Evolutionary conservation across 2,329 filamentous ascomycete species (phyloP), one percentile per base, ranked within the genome.

Genomic region (Ploettnerulaceae sp.): DNA sequence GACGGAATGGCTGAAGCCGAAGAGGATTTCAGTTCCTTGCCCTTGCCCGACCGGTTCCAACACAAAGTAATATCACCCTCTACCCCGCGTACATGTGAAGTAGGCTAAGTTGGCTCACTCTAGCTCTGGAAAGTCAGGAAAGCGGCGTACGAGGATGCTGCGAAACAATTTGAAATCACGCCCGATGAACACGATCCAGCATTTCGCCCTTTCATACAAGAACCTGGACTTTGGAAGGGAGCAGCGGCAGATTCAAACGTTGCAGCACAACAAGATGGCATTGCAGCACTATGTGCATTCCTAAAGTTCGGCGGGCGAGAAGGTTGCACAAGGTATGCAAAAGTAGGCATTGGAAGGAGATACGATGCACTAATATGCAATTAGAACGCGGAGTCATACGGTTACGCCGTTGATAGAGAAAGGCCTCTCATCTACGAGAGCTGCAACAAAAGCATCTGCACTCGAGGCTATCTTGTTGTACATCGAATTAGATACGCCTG

Each of bases 71-170:
- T 18, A 34, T 21, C 29, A 17, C 44, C 18, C 15, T 8, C 12
- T 17, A 38, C 47, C 45, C 32, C 29, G 17, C 44, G 29, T 21
- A 25, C n/a, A 25, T 37, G 26, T 18, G 26, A 33, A 39, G 44
- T 32, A 20, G 34, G 44, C 57, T 65, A 55, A 64, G 51, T 44
- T 34, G 56, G 52, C 11, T 43, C 15, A 38, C 17, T 28, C 32
- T 60, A 86, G 85, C 80, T 86, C 62, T 98, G 93, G 93, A 98
- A 98, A 76, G 90, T 95, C 32, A 81, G 93, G 62, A 98, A 98
- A 71, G 82, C 81, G 63, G 93, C 83, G 43, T 98, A 97, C 65
- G 93, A 98, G 74, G 89, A 93, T 57, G 90, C 89, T 15, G 80
- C 85, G 31, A 90, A 93, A 67, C 79, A 84, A 57, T 97, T 98